These are phyloP conservation scores for Fistulina hepatica DNA, from an alignment of 1,284 basidiomycete genomes.

Conservation along the genomic window DNA sequence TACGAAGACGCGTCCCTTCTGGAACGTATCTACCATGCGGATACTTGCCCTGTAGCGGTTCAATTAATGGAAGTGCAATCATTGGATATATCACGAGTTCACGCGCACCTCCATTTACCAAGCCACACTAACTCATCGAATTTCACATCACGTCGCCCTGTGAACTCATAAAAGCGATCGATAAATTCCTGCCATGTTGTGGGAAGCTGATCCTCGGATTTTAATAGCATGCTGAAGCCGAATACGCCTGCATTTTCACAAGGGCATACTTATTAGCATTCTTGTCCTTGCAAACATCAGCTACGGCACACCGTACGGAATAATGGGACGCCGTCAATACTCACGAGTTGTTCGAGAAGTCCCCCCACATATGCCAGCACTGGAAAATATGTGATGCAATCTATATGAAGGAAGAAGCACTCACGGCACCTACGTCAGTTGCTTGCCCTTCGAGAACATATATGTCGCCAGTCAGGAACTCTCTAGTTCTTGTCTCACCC, in stretches of 20 bases:
- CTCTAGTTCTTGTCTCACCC: constrained; percentile 11
- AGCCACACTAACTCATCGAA: constrained; percentile 2
- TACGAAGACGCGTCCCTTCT: constrained; percentile 8
- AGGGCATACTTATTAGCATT: too few relatives aligned
- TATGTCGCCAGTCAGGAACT: constrained; percentile 14
- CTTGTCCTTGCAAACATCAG: too few relatives aligned
- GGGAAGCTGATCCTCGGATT: neutral
- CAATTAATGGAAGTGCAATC: neutral
- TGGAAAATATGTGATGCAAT: neutral
- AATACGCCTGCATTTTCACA: constrained; percentile 4
- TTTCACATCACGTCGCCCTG: constrained; percentile 7
- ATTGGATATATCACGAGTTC: too few relatives aligned
- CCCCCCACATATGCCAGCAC: constrained; percentile 7
- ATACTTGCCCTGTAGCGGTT: constrained; percentile 3
- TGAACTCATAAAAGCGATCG: constrained; percentile 5
- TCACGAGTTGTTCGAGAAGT: neutral
- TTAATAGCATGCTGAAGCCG: neutral
- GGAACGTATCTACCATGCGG: constrained; percentile 9
- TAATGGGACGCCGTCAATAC: neutral
- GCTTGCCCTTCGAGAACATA: constrained; percentile 7
- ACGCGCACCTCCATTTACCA: constrained; percentile 3
- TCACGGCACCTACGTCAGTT: neutral
- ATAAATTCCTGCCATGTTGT: constrained; percentile 9
- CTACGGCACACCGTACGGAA: neutral
- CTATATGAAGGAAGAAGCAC: neutral